Evolutionary conservation across 1,284 basidiomycete species (phyloP).

Genomic region (Trichosporon asahii): DNA sequence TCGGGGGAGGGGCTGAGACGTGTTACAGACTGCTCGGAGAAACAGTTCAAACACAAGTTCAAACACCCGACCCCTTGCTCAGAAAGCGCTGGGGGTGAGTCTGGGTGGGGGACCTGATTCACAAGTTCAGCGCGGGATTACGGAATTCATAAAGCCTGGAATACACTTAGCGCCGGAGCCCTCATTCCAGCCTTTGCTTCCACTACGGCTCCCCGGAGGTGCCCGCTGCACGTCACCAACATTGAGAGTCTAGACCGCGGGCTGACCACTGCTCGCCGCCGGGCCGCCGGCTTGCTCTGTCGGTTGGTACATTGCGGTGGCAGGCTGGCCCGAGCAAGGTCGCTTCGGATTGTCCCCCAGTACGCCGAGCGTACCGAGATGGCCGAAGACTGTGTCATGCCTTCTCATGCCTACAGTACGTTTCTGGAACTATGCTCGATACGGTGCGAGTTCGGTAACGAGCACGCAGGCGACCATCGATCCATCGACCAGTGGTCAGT

Average conservation of each 20-base stretch:
- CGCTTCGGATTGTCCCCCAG: neutral
- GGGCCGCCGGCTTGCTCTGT: neutral
- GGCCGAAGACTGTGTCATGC: neutral
- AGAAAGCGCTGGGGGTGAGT: neutral
- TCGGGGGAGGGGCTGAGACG: neutral
- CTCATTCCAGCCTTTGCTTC: neutral
- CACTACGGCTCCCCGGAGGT: no score
- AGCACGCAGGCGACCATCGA: no score
- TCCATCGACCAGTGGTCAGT: no score
- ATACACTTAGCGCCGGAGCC: neutral
- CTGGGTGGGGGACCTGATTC: constrained; percentile 1
- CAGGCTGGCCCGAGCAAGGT: neutral
- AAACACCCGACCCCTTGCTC: neutral
- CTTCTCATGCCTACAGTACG: no score
- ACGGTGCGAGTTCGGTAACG: no score
- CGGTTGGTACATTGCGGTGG: neutral
- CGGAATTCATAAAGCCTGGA: neutral
- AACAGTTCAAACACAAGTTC: neutral
- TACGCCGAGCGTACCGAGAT: neutral
- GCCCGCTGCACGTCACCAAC: neutral
- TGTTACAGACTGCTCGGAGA: neutral
- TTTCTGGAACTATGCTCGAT: no score
- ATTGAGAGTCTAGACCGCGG: neutral
- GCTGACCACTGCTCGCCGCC: neutral
- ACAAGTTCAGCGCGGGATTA: neutral